These are phyloP conservation scores for Termitomyces sp. DNA, from an alignment of 768 basidiomycete genomes.

Conservation along the genomic window DNA sequence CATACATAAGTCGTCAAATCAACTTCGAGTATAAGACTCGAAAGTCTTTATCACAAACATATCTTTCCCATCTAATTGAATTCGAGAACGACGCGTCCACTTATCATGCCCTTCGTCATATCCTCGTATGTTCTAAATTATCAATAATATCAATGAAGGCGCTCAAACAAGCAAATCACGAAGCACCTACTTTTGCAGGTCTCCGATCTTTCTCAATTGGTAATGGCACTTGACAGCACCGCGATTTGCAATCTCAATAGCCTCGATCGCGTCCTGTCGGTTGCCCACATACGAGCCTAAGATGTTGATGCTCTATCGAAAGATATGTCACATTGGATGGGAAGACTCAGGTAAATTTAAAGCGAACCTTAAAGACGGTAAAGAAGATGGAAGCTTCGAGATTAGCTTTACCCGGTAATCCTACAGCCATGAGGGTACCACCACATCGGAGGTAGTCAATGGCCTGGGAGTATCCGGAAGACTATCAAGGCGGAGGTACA, in stretches of 20 bases:
- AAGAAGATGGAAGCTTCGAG: slow-evolving; percentile 65
- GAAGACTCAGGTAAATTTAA: background rate
- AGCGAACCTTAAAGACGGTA: slow-evolving; percentile 53
- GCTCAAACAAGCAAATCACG: background rate
- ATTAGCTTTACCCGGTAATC: slow-evolving; percentile 60
- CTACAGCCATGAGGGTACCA: slow-evolving; percentile 75
- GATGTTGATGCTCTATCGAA: slow-evolving; percentile 45
- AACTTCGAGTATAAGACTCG: background rate
- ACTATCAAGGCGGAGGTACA: slow-evolving; percentile 12
- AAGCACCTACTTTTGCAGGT: slow-evolving; percentile 45
- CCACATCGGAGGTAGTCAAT: slow-evolving; percentile 70
- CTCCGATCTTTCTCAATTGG: slow-evolving; percentile 36
- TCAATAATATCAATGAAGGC: background rate
- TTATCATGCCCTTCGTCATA: slow-evolving; percentile 35
- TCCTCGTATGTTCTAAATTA: slow-evolving; percentile 31
- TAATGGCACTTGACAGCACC: slow-evolving; percentile 67
- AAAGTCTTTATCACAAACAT: background rate
- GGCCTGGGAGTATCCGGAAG: slow-evolving; percentile 45
- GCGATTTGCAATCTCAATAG: slow-evolving; percentile 65
- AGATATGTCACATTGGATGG: slow-evolving; percentile 10
- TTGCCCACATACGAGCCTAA: slow-evolving; percentile 59
- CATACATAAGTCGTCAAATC: background rate
- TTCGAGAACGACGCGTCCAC: slow-evolving; percentile 46
- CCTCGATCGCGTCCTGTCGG: slow-evolving; percentile 80
- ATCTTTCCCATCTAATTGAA: slow-evolving; percentile 1